Percentiles rank a stretch among this genome's conserved stretches.
Evolutionary conservation across 2,329 filamentous ascomycete genomes (phyloP).

Genomic region (Zymoseptoria pseudotritici): DNA sequence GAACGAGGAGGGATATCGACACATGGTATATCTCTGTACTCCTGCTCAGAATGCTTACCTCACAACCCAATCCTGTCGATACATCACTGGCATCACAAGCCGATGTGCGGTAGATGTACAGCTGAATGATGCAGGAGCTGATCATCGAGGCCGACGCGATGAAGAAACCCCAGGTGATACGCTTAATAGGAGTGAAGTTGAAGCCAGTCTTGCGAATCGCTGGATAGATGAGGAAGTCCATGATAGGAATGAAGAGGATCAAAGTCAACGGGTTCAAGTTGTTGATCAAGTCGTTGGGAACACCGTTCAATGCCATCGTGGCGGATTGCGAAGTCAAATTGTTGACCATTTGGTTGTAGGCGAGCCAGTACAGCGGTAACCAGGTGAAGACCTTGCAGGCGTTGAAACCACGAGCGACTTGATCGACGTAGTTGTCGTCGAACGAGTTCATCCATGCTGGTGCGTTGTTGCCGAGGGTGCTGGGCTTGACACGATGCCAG

Average conservation of each 20-base stretch:
- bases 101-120: conserved; percentile 46
- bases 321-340: conserved; percentile 41
- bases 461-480: conserved; percentile 48
- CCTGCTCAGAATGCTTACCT: background rate
- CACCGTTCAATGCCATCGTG: conserved; percentile 37
- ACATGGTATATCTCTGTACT: too few relatives aligned
- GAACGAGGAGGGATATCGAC: too few relatives aligned
- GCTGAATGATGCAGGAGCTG: conserved; percentile 49
- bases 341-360: conserved; percentile 48
- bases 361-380: conserved; percentile 51
- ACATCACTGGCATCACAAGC: conserved; percentile 14
- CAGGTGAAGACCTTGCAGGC: conserved; percentile 63
- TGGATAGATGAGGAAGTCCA: conserved; percentile 41
- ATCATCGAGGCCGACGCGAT: conserved; percentile 47
- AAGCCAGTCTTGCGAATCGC: conserved; percentile 37
- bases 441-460: conserved; percentile 68
- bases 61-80: conserved; percentile 26
- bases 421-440: conserved; percentile 73
- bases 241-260: conserved; percentile 39
- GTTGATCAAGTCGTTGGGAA: conserved; percentile 43
- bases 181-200: conserved; percentile 44
- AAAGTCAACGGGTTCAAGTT: conserved; percentile 26
- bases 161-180: conserved; percentile 47
- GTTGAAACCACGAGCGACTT: conserved; percentile 57
- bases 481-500: conserved; percentile 65